Conservation (phyloP, 2,329 filamentous ascomycete genomes). For the Fusarium proliferatum region DNA sequence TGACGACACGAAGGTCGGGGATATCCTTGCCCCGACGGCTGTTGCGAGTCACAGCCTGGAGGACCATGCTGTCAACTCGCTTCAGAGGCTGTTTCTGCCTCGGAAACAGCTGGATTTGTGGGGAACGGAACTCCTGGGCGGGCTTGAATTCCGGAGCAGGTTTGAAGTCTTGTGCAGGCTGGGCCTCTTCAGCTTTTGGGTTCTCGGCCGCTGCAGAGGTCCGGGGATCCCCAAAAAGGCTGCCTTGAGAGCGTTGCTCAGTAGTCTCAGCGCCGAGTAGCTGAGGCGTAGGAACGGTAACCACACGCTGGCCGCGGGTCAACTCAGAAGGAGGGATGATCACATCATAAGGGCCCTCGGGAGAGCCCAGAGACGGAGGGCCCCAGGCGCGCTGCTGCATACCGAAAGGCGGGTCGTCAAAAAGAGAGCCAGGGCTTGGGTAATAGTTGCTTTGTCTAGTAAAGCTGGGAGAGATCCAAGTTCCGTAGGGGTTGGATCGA, state of each 20-base stretch:
- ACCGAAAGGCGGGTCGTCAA: background rate
- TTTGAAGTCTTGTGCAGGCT: background rate
- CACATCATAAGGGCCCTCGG: background rate
- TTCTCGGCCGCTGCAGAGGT: background rate
- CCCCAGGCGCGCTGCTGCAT: background rate
- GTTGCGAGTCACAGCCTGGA: background rate
- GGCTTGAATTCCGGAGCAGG: background rate
- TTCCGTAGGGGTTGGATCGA: background rate
- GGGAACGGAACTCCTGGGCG: background rate
- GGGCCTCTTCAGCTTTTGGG: background rate
- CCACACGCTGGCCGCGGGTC: too few relatives aligned
- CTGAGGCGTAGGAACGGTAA: fast-evolving
- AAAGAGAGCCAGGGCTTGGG: background rate
- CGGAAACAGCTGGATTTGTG: background rate
- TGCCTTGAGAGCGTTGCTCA: background rate
- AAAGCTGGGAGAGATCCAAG: background rate
- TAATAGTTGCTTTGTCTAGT: background rate
- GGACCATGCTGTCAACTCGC: constrained; percentile 14
- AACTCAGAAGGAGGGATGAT: background rate
- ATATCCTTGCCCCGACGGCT: background rate
- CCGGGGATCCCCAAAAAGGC: background rate
- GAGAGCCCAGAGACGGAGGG: background rate
- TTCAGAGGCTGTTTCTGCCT: background rate
- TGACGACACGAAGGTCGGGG: constrained; percentile 4
- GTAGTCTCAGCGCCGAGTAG: background rate